Evolutionary conservation across 2,329 filamentous ascomycete species (phyloP), one percentile per base, ranked within the genome.

Genomic region (Fusarium begoniae): DNA sequence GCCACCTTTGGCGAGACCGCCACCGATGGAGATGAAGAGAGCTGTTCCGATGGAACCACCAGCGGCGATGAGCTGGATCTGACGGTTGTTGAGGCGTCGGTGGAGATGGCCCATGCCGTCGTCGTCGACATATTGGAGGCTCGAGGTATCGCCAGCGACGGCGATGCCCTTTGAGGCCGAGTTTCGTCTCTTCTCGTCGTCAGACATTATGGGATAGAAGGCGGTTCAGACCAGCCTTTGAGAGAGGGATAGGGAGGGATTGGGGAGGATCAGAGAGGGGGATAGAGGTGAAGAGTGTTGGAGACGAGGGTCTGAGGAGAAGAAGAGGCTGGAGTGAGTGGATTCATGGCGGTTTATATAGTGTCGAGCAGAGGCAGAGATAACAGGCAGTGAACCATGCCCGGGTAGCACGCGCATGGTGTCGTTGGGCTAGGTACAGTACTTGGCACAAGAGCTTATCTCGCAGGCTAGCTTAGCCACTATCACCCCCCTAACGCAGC

Each of bases 21-120:
- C 72, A 62, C 72, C 72, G 55, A 74, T 74, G 47, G 71, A 74
- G 67, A 74, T 74, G 68, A 74, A 74, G 40, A 74, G 72, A 53
- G 72, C 72, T 18, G 72, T 74, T 59, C 72, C 72, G 30, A 74
- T 74, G 24, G 72, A 74, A 22, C 72, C 72, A 62, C 72, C 72
- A 2, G 72, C 72, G n/a, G 72, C 72, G 43, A 74, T 74, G 54
- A 88, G 77, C 72, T 74, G 72, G 69, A 74, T 73, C 61, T 74
- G 72, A 41, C 72, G 64, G 59, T 74, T 74, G 41, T 66, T 66
- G 32, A 74, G 72, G 30, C 72, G 47, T 24, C 72, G 60, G 20
- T 74, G 72, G 24, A 74, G 72, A 35, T 75, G 68, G 22, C 72
- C 72, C 72, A 74, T 73, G 40, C 22, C 66, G 20, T 50, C 37